A percentile compares a stretch with the other conserved stretches of the same genome.
phyloP scores from a whole-genome alignment of 108 stramenopile genomes.

The Discostella stelligeroides region DNA sequence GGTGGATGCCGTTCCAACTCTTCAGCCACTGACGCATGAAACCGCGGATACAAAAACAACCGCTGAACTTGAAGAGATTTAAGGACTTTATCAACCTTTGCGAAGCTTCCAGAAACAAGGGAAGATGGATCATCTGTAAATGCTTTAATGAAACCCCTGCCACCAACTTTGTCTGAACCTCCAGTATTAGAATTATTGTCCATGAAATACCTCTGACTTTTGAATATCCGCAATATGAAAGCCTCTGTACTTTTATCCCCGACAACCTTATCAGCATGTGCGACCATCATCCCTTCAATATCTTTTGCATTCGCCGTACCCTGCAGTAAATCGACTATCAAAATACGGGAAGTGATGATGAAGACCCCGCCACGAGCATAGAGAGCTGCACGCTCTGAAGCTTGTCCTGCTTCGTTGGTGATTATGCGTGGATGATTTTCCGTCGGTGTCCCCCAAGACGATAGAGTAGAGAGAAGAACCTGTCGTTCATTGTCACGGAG shows the following conservation, averaged over 20 bases:
- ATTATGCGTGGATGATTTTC: constrained; percentile 69
- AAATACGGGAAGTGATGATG: constrained; percentile 92
- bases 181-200: constrained; percentile 10
- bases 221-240: constrained; percentile 94
- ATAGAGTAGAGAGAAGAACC: constrained; percentile 59
- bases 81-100: constrained; percentile 86
- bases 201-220: constrained; percentile 61
- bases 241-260: constrained; percentile 92
- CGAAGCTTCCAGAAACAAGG: constrained; percentile 81
- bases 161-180: constrained; percentile 25
- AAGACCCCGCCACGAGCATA: constrained; percentile 75
- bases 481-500: constrained; percentile 71
- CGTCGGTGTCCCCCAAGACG: constrained; percentile 76
- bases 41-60: constrained; percentile 94
- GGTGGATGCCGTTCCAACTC: constrained; percentile 81
- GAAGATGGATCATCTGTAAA: constrained; percentile 91
- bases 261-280: constrained; percentile 91
- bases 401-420: constrained; percentile 79
- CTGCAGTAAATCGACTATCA: constrained; percentile 95
- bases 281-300: constrained; percentile 92
- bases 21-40: constrained; percentile 79
- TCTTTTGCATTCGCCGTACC: constrained; percentile 61
- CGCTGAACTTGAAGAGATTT: constrained; percentile 81
- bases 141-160: constrained; percentile 92
- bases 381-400: constrained; percentile 66